phyloP scores from a whole-genome alignment of 2,329 filamentous ascomycete species.

The Cryphonectria naterciae region DNA sequence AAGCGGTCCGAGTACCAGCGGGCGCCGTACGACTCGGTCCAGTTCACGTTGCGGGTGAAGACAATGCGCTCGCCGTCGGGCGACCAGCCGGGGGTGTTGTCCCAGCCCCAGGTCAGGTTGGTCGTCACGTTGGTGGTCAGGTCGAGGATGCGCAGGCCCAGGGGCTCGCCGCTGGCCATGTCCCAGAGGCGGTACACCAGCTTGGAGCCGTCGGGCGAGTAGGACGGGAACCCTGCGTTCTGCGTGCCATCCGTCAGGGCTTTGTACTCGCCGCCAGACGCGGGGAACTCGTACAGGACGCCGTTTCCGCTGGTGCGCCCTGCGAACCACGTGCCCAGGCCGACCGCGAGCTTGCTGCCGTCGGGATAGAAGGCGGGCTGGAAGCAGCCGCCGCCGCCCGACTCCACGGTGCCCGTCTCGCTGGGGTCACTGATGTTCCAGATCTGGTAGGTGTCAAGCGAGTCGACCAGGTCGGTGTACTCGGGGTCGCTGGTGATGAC shows the following conservation, averaged over 20 bases:
- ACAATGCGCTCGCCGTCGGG: conserved; percentile 44
- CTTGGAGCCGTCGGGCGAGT: conserved; percentile 41
- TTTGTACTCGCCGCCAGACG: conserved; percentile 28
- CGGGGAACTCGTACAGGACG: conserved; percentile 26
- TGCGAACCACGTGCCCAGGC: conserved; percentile 46
- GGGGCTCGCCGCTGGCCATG: conserved; percentile 25
- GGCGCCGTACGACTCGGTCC: conserved; percentile 15
- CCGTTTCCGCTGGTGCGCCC: conserved; percentile 34
- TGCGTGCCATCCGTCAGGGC: conserved; percentile 39
- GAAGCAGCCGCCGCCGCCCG: conserved; percentile 40
- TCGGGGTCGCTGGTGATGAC: conserved; percentile 39
- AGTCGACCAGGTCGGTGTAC: conserved; percentile 30
- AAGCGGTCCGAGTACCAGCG: conserved; percentile 36
- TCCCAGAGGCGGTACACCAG: conserved; percentile 42
- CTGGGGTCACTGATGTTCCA: conserved; percentile 28
- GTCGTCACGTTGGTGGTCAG: conserved; percentile 32
- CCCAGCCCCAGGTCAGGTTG: conserved; percentile 41
- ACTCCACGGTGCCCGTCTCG: conserved; percentile 19
- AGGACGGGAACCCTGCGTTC: conserved; percentile 46
- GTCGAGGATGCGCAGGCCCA: conserved; percentile 41
- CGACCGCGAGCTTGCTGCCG: conserved; percentile 43
- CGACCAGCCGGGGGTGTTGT: conserved; percentile 45
- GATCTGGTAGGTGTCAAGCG: conserved; percentile 5
- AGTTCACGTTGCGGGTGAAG: conserved; percentile 42
- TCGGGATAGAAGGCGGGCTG: conserved; percentile 45